Percentiles rank a stretch among this genome's conserved stretches.
Conservation (phyloP, 2,329 filamentous ascomycete genomes). For the Botrytis medusae region DNA sequence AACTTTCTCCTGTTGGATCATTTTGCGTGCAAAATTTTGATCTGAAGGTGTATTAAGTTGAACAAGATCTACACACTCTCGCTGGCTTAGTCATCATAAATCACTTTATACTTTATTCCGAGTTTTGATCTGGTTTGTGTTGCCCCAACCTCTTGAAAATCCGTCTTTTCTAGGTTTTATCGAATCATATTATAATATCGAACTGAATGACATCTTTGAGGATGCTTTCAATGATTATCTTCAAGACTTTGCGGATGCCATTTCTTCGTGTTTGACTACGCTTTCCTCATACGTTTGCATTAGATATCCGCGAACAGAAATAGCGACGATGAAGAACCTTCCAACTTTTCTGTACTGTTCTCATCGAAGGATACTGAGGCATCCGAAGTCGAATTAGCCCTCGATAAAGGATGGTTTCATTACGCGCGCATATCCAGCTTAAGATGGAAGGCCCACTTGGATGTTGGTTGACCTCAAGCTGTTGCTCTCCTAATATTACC, state of each 20-base stretch:
- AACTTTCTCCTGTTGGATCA: neutral
- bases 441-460: neutral
- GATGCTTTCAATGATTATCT: neutral
- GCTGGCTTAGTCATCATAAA: neutral
- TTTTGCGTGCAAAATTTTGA: neutral
- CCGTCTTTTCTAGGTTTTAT: neutral
- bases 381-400: neutral
- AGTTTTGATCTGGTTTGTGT: neutral
- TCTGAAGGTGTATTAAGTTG: neutral
- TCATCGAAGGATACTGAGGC: neutral
- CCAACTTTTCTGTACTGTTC: neutral
- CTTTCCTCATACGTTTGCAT: neutral
- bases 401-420: neutral
- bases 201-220: neutral
- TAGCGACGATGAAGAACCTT: neutral
- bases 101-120: neutral
- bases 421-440: neutral
- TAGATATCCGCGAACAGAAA: neutral
- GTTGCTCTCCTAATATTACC: neutral
- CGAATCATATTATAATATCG: neutral
- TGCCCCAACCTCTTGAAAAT: neutral
- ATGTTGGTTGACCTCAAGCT: conserved; percentile 1
- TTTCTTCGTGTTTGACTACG: neutral
- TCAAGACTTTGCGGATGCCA: neutral
- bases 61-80: neutral